Conservation (phyloP, 2,329 filamentous ascomycete species). For the Fonsecaea monophora region DNA sequence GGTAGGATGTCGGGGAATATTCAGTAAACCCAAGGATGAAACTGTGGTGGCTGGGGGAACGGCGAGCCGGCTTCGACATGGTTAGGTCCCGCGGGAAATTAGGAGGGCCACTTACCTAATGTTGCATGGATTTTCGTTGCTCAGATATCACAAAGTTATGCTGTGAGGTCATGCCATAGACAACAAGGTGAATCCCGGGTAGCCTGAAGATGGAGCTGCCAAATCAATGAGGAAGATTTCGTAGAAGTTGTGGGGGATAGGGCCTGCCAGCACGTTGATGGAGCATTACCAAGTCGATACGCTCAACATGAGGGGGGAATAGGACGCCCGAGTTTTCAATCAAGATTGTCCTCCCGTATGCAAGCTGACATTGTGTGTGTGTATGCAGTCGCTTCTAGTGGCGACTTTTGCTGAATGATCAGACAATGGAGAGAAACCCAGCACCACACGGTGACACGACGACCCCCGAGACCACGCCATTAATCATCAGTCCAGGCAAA, state of each 20-base stretch:
- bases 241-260: background rate
- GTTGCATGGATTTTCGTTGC: slow-evolving; percentile 2
- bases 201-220: background rate
- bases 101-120: slow-evolving; percentile 2
- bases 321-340: background rate
- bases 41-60: slow-evolving; percentile 25
- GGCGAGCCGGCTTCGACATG: background rate
- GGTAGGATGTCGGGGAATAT: slow-evolving; percentile 1
- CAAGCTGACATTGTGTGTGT: background rate
- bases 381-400: background rate
- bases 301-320: background rate
- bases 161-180: slow-evolving; percentile 9
- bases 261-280: background rate
- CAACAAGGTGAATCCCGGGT: background rate
- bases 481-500: slow-evolving; percentile 11
- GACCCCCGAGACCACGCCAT: background rate
- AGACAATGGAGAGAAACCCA: background rate
- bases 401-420: background rate
- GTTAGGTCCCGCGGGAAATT: background rate
- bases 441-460: slow-evolving; percentile 10
- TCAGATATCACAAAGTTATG: background rate
- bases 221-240: background rate
- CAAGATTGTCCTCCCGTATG: background rate
- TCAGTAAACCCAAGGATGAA: slow-evolving; percentile 11
- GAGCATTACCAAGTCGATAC: background rate